Percentiles rank a stretch among this genome's conserved stretches.
Conservation (phyloP, 805 yeast species). For the Metschnikowia arizonensis region DNA sequence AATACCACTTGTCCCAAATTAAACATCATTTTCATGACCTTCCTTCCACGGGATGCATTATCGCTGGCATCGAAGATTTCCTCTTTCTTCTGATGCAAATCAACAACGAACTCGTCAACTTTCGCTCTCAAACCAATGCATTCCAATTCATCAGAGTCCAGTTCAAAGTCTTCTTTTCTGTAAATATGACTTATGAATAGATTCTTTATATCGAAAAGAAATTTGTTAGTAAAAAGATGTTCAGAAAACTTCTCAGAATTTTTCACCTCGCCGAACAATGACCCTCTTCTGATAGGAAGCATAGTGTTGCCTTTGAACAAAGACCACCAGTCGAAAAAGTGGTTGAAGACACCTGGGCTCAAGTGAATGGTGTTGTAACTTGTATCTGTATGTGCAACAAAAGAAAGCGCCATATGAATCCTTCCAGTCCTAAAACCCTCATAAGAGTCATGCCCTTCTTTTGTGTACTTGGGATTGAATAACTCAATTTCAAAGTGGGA, state of each 20-base stretch:
- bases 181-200: conserved; percentile 72
- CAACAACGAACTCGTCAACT: conserved; percentile 36
- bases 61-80: conserved; percentile 35
- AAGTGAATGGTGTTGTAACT: conserved; percentile 72
- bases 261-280: conserved; percentile 55
- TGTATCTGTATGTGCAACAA: conserved; percentile 31
- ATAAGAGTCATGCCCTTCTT: conserved; percentile 37
- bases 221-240: conserved; percentile 73
- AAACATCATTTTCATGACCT: conserved; percentile 54
- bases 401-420: conserved; percentile 39
- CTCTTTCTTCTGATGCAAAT: conserved; percentile 41
- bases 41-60: conserved; percentile 44
- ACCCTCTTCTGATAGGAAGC: conserved; percentile 75
- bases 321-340: conserved; percentile 82
- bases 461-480: conserved; percentile 51
- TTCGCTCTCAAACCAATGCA: conserved; percentile 64
- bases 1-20: conserved; percentile 61
- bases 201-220: conserved; percentile 68
- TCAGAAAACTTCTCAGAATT: conserved; percentile 67
- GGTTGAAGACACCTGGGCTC: conserved; percentile 61
- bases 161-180: conserved; percentile 42
- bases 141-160: conserved; percentile 40
- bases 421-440: conserved; percentile 37
- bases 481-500: conserved; percentile 62
- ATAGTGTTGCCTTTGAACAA: conserved; percentile 76